Conservation (phyloP, 2,329 filamentous ascomycete species). For the Scytalidium lignicola region DNA sequence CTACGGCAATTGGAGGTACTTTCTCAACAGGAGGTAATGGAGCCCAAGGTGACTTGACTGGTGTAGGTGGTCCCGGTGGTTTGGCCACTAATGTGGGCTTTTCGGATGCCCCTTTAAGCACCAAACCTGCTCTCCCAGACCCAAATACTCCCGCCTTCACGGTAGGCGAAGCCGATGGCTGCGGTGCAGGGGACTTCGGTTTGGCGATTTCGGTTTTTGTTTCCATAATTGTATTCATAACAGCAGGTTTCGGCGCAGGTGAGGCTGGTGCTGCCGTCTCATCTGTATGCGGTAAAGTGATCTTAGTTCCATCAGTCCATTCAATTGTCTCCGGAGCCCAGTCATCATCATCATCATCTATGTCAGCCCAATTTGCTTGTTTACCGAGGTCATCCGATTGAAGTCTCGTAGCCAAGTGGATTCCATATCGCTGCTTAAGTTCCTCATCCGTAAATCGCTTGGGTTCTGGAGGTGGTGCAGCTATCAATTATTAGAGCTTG, state of each 20-base stretch:
- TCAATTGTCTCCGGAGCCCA: constrained; percentile 82
- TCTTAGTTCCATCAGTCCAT: constrained; percentile 85
- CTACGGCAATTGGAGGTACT: constrained; percentile 62
- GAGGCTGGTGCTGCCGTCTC: constrained; percentile 31
- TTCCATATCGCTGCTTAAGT: constrained; percentile 76
- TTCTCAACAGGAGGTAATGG: constrained; percentile 79
- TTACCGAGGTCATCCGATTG: constrained; percentile 69
- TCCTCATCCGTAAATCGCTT: constrained; percentile 86
- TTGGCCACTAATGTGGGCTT: constrained; percentile 72
- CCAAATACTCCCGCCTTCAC: constrained; percentile 26
- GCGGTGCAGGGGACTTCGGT: constrained; percentile 26
- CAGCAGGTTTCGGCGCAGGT: constrained; percentile 22
- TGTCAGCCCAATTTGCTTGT: constrained; percentile 83
- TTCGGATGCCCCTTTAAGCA: constrained; percentile 62
- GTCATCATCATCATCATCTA: constrained; percentile 83
- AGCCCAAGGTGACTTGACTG: constrained; percentile 90
- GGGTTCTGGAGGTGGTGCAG: constrained; percentile 61
- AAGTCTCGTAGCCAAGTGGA: constrained; percentile 75
- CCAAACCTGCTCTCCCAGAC: constrained; percentile 48
- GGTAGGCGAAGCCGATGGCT: constrained; percentile 23
- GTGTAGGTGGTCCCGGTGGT: constrained; percentile 59
- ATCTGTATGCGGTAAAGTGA: constrained; percentile 62
- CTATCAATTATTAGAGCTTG: constrained; percentile 34
- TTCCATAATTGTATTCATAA: constrained; percentile 18
- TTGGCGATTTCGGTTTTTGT: constrained; percentile 18